Evolutionary conservation across 2,329 filamentous ascomycete species (phyloP).

Genomic region (Diplodia mutila): DNA sequence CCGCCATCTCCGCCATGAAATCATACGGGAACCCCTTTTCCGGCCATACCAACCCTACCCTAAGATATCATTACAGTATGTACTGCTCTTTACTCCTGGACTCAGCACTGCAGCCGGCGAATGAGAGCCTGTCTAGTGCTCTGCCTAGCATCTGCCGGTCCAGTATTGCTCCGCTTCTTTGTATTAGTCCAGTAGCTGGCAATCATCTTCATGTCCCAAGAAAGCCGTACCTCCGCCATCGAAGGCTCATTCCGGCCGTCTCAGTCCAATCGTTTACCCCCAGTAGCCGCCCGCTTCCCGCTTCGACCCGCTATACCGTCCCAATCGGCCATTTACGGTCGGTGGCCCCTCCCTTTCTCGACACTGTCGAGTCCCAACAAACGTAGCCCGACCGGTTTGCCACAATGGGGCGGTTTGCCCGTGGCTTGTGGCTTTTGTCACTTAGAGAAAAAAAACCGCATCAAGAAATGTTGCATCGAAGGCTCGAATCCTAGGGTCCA

Average conservation of each 20-base stretch:
- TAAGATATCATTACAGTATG: background rate
- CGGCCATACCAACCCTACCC: conserved; percentile 4
- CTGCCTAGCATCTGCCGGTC: background rate
- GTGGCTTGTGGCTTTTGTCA: background rate
- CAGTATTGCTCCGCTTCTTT: conserved; percentile 2
- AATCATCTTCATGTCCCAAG: background rate
- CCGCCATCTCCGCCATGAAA: conserved; percentile 19
- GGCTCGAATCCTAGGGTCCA: background rate
- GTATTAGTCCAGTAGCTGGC: background rate
- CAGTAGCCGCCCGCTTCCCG: conserved; percentile 1
- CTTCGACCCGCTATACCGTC: background rate
- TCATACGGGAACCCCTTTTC: conserved; percentile 21
- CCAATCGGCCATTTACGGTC: background rate
- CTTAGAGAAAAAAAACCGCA: background rate
- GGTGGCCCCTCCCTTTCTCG: background rate
- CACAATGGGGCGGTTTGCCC: background rate
- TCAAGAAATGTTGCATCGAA: background rate
- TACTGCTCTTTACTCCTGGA: background rate
- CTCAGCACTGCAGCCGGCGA: background rate
- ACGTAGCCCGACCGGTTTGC: background rate
- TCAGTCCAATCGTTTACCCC: background rate
- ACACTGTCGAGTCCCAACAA: conserved; percentile 1
- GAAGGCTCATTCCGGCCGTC: background rate
- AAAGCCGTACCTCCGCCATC: background rate
- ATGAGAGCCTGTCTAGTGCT: background rate